Evolutionary conservation across 2,329 filamentous ascomycete genomes (phyloP).

Genomic region (Aaosphaeria arxii): DNA sequence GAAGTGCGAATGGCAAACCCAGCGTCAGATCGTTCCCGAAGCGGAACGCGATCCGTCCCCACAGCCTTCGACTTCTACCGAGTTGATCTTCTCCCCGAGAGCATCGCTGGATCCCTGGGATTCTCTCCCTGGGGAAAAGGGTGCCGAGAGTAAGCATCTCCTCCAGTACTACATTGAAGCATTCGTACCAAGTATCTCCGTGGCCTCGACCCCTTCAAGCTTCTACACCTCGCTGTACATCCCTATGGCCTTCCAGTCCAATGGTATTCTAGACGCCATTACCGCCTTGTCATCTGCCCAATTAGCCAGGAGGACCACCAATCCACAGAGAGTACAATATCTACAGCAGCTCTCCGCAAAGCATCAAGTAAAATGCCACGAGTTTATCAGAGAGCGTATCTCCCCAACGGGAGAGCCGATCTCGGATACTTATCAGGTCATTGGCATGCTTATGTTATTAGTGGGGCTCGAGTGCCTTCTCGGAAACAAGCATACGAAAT

Average conservation of each 20-base stretch:
- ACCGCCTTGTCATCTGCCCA: constrained; percentile 34
- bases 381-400: constrained; percentile 29
- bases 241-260: constrained; percentile 33
- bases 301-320: constrained; percentile 25
- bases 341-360: constrained; percentile 26
- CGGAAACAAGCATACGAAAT: constrained; percentile 29
- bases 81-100: constrained; percentile 10
- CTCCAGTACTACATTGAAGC: constrained; percentile 35
- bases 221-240: constrained; percentile 36
- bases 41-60: constrained; percentile 1
- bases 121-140: constrained; percentile 19
- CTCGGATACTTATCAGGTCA: constrained; percentile 30
- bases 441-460: constrained; percentile 30
- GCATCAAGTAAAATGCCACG: constrained; percentile 31
- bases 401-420: constrained; percentile 20
- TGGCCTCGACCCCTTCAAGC: constrained; percentile 31
- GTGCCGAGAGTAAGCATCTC: constrained; percentile 24
- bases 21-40: constrained; percentile 20
- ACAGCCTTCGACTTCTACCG: not conserved
- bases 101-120: constrained; percentile 30
- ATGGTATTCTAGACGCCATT: constrained; percentile 35
- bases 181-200: constrained; percentile 35
- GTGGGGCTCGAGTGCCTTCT: constrained; percentile 35
- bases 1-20: constrained; percentile 33
- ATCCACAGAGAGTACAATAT: constrained; percentile 24